Base-by-base conservation (phyloP, 1,139 yeast genomes). In the Geotrichum carabidarum region DNA sequence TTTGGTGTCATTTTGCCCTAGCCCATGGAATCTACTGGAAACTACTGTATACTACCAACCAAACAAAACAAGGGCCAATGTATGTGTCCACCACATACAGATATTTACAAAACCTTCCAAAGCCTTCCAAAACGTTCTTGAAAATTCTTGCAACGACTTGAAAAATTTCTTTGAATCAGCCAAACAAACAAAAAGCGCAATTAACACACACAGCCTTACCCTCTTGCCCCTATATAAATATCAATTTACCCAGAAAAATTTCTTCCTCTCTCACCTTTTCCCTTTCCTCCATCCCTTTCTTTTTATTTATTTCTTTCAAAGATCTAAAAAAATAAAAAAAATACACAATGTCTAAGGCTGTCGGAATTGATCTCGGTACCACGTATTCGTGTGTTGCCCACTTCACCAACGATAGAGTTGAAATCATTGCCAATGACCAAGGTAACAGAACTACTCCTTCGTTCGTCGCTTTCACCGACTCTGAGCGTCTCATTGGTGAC, bases 361-460 rank as follows among this genome's bases (percentile, higher is more conserved):
- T 71, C 59, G 74, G 76, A 64, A 91, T 91, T 89, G 96, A 89
- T 86, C 86, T 89, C 80, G 98, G 98, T 84, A 90, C 97, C 71
- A 88, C 96, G 68, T 88, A 91, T 87, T 90, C 97, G 64, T 90
- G 97, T 86, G 98, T 90, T 68, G 97, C 97, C 71, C 85, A 87
- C 89, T 78, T 88, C 81, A 80, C 95, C 81, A 79, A 86, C 83
- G 80, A 90, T 86, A 75, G 93, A 77, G 83, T 84, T 68, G 97
- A 89, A 78, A 89, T 89, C 75, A 88, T 89, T 77, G 96, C 96
- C 76, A 88, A 88, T 79, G 96, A 89, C 77, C 96, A 89, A 81
- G 96, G 96, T 84, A 89, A 89, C 88, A 85, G 96, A 81, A 93
- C 89, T 73, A 89, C 96, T 69, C 96, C 96, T 71, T 89, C 96